Base-by-base conservation (phyloP, 305 asterid species). In the Fraxinus albicans region DNA sequence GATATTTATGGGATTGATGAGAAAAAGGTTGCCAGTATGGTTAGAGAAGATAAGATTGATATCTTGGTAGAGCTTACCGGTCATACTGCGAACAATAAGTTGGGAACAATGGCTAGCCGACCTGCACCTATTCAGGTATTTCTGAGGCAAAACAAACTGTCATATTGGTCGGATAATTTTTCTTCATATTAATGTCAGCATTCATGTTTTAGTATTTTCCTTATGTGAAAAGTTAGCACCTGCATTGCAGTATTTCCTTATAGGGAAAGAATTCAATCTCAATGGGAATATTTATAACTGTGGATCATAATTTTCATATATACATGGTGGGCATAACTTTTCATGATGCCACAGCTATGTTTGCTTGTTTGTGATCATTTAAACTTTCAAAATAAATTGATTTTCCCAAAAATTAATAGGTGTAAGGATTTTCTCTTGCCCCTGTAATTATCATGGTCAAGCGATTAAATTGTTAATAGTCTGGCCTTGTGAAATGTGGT, bases 21-120 rank as follows among this genome's bases (percentile, higher is more conserved):
- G 93, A 92, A 95, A 91, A 97, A 91, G 87, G 98, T 97, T 80
- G 94, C 97, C 60, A 92, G 92, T 86, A 88, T 97, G 93, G 95
- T 95, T 69, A 91, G 99, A 89, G 98, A 94, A 76, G 99, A 97
- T 89, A 89, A 92, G 85, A 89, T 97, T 89, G 99, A 97, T 83
- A 95, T 97, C 87, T 91, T 97, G 91, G 98, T 95, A 50, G 99
- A 97, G 88, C 99, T 97, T 79, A 97, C 99, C 33, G 99, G 99
- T 67, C 99, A 95, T 88, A 97, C 99, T 63, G 99, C 99, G 76
- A 97, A 97, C 89, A 97, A 97, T 92, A 97, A 95, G 89, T 85
- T 97, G 91, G 99, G 99, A 84, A 95, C 89, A 94, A 90, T 97
- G 98, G 98, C 99, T 82, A 95, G 99, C 90, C 97, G 95, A 67